Percentiles rank a stretch among this genome's conserved stretches.
These are phyloP conservation scores for Pestalotiopsis fici DNA, from an alignment of 2,329 filamentous ascomycete genomes.

Conservation along the genomic window DNA sequence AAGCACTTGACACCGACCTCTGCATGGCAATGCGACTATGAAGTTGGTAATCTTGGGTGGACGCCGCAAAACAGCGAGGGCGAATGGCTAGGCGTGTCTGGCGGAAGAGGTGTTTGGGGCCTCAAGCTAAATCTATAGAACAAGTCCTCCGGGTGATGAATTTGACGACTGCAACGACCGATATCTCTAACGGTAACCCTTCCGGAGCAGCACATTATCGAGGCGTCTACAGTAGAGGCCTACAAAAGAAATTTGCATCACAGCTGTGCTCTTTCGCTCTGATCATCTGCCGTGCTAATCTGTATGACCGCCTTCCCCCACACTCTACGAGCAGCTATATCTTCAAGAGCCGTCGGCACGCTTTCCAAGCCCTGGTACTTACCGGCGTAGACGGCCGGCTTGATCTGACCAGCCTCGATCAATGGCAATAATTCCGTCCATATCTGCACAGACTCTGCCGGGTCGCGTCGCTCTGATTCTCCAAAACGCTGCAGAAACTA, in stretches of 20 bases:
- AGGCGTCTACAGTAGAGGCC: not conserved
- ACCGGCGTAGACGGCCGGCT: constrained; percentile 49
- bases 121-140: constrained; percentile 42
- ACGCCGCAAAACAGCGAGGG: constrained; percentile 74
- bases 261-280: not conserved
- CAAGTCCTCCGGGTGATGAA: not conserved
- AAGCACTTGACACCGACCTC: constrained; percentile 69
- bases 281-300: constrained; percentile 22
- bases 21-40: constrained; percentile 84
- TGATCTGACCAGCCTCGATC: constrained; percentile 46
- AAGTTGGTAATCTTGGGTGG: constrained; percentile 84
- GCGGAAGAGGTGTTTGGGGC: constrained; percentile 80
- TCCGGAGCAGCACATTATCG: not conserved
- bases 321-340: constrained; percentile 49
- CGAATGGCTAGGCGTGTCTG: constrained; percentile 83
- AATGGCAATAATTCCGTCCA: constrained; percentile 53
- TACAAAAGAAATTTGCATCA: not conserved
- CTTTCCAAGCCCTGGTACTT: constrained; percentile 50
- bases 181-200: not conserved
- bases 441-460: constrained; percentile 44
- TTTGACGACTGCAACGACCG: not conserved
- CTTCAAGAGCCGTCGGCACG: constrained; percentile 49
- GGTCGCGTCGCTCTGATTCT: constrained; percentile 52
- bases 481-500: constrained; percentile 46
- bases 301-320: constrained; percentile 59